These are phyloP conservation scores for Neopestalotiopsis sp. DNA, from an alignment of 2,329 filamentous ascomycete species.

Conservation along the genomic window DNA sequence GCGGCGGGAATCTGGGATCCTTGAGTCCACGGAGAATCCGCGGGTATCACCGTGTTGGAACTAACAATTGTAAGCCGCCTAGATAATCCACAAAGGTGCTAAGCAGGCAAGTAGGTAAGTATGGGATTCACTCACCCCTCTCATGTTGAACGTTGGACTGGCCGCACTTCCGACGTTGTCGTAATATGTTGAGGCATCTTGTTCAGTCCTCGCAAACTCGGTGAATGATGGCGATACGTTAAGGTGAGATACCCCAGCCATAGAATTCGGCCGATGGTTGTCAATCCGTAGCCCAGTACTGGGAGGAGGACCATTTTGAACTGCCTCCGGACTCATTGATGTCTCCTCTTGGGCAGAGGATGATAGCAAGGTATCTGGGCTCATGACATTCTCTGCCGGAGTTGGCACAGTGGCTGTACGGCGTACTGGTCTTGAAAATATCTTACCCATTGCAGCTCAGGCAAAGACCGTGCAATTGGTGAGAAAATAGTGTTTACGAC, in stretches of 20 bases:
- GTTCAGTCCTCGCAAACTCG: no score
- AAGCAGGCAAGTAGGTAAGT: no score
- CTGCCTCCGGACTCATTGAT: neutral
- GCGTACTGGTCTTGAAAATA: constrained; percentile 9
- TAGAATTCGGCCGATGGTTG: no score
- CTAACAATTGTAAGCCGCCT: neutral
- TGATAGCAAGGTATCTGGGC: neutral
- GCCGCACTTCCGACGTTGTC: no score
- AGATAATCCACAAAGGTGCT: neutral
- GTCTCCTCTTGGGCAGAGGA: neutral
- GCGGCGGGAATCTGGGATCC: neutral
- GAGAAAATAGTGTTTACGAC: no score
- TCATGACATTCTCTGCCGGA: neutral
- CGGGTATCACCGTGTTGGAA: neutral
- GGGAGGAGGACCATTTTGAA: neutral
- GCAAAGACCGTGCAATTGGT: neutral
- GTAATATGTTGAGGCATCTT: no score
- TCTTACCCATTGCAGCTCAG: neutral
- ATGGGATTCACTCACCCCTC: no score
- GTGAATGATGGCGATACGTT: no score
- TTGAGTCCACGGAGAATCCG: neutral
- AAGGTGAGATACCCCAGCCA: no score
- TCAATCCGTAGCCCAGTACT: neutral
- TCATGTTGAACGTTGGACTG: no score
- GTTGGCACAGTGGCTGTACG: neutral